A percentile compares a stretch with the other conserved stretches of the same genome.
These are phyloP conservation scores for Auriscalpium vulgare DNA, from an alignment of 768 basidiomycete genomes.

Conservation along the genomic window DNA sequence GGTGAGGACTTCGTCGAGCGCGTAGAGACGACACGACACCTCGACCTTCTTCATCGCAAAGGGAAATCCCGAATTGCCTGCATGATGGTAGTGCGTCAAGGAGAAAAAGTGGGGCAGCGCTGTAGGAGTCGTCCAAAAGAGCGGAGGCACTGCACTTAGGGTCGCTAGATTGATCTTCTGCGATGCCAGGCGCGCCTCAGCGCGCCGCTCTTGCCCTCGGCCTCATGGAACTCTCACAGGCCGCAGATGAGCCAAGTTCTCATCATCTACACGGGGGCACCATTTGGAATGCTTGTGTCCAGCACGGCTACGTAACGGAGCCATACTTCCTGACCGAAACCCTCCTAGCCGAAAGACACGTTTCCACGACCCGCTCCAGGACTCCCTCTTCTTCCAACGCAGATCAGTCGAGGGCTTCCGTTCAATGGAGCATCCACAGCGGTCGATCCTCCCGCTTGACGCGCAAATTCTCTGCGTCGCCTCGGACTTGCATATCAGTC, in stretches of 20 bases:
- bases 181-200: neutral
- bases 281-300: constrained; percentile 83
- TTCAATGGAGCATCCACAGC: constrained; percentile 57
- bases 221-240: constrained; percentile 39
- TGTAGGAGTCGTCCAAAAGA: too few relatives aligned
- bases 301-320: constrained; percentile 76
- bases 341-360: constrained; percentile 71
- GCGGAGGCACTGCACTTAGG: neutral
- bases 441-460: constrained; percentile 35
- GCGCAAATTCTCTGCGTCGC: constrained; percentile 16
- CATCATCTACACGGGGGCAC: constrained; percentile 85
- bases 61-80: constrained; percentile 60
- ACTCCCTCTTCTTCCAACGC: constrained; percentile 82
- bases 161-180: constrained; percentile 2
- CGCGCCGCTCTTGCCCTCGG: too few relatives aligned
- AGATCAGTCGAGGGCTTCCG: constrained; percentile 72
- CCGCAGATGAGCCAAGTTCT: constrained; percentile 75
- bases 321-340: constrained; percentile 84
- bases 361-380: constrained; percentile 79
- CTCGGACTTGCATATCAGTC: constrained; percentile 33
- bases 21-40: constrained; percentile 26
- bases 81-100: constrained; percentile 34
- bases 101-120: too few relatives aligned
- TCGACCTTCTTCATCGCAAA: constrained; percentile 59
- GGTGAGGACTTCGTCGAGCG: neutral